phyloP scores from a whole-genome alignment of 2,329 filamentous ascomycete genomes.

The Byssochlamys sp. region DNA sequence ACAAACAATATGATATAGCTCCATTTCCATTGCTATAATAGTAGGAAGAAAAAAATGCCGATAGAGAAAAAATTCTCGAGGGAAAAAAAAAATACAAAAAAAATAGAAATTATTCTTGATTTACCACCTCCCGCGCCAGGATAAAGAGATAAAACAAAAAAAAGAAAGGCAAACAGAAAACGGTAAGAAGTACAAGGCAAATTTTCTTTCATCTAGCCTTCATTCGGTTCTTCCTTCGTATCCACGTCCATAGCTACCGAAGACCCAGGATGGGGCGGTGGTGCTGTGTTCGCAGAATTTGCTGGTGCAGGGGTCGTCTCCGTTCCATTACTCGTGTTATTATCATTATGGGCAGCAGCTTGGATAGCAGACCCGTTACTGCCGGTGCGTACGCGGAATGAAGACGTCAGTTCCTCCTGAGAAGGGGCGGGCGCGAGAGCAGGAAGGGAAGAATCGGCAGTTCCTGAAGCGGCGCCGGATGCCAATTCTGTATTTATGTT shows the following conservation, averaged over 20 bases:
- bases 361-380: constrained; percentile 15
- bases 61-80: neutral
- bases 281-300: constrained; percentile 5
- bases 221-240: constrained; percentile 21
- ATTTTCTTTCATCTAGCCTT: constrained; percentile 13
- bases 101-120: neutral
- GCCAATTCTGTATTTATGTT: constrained; percentile 10
- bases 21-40: neutral
- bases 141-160: neutral
- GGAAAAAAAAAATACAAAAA: constrained; percentile 3
- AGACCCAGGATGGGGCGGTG: constrained; percentile 11
- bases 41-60: neutral
- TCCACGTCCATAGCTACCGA: constrained; percentile 29
- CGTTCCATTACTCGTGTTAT: neutral
- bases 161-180: constrained; percentile 4
- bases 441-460: constrained; percentile 17
- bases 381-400: constrained; percentile 26
- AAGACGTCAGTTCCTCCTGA: constrained; percentile 29
- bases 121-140: neutral
- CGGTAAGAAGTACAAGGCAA: neutral
- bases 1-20: neutral
- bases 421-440: constrained; percentile 25
- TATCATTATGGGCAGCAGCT: neutral
- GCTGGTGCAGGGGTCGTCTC: constrained; percentile 9
- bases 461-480: constrained; percentile 11